phyloP scores from a whole-genome alignment of 176 grass and related monocot genomes.

The Puya raimondii region DNA sequence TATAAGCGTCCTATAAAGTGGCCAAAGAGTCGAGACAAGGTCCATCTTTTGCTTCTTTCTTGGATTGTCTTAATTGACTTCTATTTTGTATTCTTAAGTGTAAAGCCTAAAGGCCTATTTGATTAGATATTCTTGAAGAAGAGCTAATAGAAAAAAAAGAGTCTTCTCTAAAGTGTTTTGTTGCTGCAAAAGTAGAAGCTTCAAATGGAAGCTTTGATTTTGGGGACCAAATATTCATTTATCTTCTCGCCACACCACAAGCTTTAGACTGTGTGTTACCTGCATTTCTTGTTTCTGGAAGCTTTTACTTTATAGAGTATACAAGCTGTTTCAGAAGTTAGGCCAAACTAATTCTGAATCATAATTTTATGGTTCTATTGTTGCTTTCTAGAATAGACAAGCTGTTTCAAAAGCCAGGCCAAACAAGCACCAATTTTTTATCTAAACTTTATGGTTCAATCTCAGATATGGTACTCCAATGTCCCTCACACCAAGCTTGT shows the following conservation, averaged over 20 bases:
- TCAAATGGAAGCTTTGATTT: too few species aligned
- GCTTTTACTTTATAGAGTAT: not conserved
- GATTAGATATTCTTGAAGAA: not conserved
- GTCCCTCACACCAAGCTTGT: slow-evolving; percentile 74
- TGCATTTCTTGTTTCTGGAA: too few species aligned
- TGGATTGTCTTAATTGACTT: not conserved
- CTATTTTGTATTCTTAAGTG: not conserved
- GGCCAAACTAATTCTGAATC: not conserved
- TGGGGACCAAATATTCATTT: too few species aligned
- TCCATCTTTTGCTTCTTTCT: not conserved
- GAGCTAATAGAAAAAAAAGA: too few species aligned
- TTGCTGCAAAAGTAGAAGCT: too few species aligned
- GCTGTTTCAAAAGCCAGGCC: not conserved
- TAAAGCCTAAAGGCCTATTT: not conserved
- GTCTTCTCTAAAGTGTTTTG: too few species aligned
- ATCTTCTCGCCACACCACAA: too few species aligned
- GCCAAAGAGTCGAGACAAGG: slow-evolving; percentile 76
- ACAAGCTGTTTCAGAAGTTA: not conserved
- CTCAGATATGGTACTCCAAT: slow-evolving; percentile 78
- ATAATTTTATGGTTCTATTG: not conserved
- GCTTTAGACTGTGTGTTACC: too few species aligned
- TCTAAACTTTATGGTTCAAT: not conserved
- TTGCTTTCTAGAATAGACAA: not conserved
- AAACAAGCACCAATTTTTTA: not conserved
- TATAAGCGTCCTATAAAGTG: slow-evolving; percentile 51